Evolutionary conservation across 129 eudicot species (phyloP), one percentile per base, ranked within the genome.

Genomic region (Lonicera japonica): DNA sequence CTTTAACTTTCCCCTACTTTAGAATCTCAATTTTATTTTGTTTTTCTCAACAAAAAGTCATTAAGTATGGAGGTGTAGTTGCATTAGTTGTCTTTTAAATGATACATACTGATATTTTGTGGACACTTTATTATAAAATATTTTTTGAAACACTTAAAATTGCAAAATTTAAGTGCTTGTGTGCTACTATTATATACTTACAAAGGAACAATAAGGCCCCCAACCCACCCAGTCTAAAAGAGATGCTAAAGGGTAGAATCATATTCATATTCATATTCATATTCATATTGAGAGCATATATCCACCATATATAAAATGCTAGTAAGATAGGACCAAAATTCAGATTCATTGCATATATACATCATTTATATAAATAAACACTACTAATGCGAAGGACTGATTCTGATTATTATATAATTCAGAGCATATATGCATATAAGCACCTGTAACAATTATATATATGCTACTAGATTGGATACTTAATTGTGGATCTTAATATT

Each of bases 211-310:
- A 14, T 43, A 43, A 43, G 50, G n/a, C n/a, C n/a, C n/a, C n/a
- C n/a, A n/a, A n/a, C n/a, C 16, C 36, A 29, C 36, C 36, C 36
- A 29, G 3, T 45, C 51, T 8, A n/a, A 4, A 45, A 45, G 51
- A 45, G 11, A 22, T 52, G 25, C 24, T 17, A 25, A 10, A 18
- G 51, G 68, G 25, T 16, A 18, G 72, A 62, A 69, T 58, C 73
- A 48, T 23, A 47, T 69, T 70, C 74, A 34, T 14, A 51, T 70
- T 70, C 74, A 34, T 14, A 51, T 70, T 60, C 74, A 60, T 29
- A 29, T 29, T 29, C 6, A 29, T 29, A 29, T 29, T 29, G 36
- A 43, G 9, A 50, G 55, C 55, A 50, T 48, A 16, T 56, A 25
- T 50, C 20, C 18, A 50, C 55, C 18, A 0, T n/a, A 7, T n/a